A percentile compares a stretch with the other conserved stretches of the same genome.
Evolutionary conservation across 257 asterid species (phyloP).

Genomic region (Ophiorrhiza pumila): DNA sequence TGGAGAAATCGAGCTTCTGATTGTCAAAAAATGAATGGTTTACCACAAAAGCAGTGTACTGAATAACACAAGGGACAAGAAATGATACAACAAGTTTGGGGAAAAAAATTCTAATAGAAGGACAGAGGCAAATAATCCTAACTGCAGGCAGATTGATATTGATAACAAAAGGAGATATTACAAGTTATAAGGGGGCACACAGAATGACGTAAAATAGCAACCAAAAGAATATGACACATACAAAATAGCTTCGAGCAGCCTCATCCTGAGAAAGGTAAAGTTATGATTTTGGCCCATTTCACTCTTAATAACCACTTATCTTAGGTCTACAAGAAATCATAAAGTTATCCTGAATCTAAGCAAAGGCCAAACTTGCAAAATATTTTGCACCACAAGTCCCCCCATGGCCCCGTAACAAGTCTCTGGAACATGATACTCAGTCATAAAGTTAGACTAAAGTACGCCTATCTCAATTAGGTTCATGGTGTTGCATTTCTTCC

Average conservation of each 20-base stretch:
- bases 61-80: conserved; percentile 13
- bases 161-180: conserved; percentile 14
- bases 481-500: not conserved
- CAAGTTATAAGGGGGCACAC: not conserved
- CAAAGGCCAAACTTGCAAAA: not conserved
- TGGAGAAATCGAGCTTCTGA: conserved; percentile 22
- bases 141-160: not conserved
- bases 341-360: not conserved
- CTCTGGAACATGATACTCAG: not conserved
- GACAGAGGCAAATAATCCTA: not conserved
- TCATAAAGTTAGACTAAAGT: not conserved
- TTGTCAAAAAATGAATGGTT: conserved; percentile 5
- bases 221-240: not conserved
- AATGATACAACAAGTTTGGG: not conserved
- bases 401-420: not conserved
- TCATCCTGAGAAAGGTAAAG: not conserved
- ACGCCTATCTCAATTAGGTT: not conserved
- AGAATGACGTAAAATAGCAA: not conserved
- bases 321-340: not conserved
- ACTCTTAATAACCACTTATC: not conserved
- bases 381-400: not conserved
- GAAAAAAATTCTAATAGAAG: not conserved
- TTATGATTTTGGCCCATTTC: not conserved
- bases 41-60: conserved; percentile 10
- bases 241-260: not conserved